These are phyloP conservation scores for Irpex sp. DNA, from an alignment of 1,284 basidiomycete species.

Conservation along the genomic window DNA sequence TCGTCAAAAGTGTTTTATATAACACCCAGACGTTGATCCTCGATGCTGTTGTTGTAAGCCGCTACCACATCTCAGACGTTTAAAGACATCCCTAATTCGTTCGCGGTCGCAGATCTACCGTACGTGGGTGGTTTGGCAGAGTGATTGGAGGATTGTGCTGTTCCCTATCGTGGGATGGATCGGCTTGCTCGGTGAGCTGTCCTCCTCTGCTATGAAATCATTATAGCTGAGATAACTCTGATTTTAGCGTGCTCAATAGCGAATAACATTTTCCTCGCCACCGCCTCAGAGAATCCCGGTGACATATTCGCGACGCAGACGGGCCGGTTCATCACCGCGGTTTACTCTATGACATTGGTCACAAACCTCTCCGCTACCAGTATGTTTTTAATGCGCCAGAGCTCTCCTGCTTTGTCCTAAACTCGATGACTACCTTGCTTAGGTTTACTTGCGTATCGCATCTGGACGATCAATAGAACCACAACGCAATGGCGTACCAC, in stretches of 20 bases:
- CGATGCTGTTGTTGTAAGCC: slow-evolving; percentile 36
- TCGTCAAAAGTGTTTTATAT: slow-evolving; percentile 37
- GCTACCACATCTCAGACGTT: slow-evolving; percentile 4
- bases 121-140: slow-evolving; percentile 35
- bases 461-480: slow-evolving; percentile 32
- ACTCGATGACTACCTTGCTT: background rate
- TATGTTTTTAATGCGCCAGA: slow-evolving; percentile 17
- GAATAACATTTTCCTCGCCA: slow-evolving; percentile 21
- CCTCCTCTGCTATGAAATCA: background rate
- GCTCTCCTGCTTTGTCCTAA: too few species aligned
- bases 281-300: slow-evolving; percentile 19
- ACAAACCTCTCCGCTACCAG: slow-evolving; percentile 40
- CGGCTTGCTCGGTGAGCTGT: slow-evolving; percentile 24
- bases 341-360: slow-evolving; percentile 35
- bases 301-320: slow-evolving; percentile 29
- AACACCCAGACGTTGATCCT: slow-evolving; percentile 41
- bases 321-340: slow-evolving; percentile 37
- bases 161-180: slow-evolving; percentile 33
- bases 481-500: slow-evolving; percentile 24
- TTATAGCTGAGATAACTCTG: background rate
- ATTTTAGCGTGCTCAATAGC: slow-evolving; percentile 1
- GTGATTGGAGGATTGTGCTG: slow-evolving; percentile 23
- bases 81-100: too few species aligned
- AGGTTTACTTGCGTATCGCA: slow-evolving; percentile 34
- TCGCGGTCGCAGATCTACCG: slow-evolving; percentile 34